Evolutionary conservation across 2,329 filamentous ascomycete genomes (phyloP).

Genomic region (Aschersonia sp.): DNA sequence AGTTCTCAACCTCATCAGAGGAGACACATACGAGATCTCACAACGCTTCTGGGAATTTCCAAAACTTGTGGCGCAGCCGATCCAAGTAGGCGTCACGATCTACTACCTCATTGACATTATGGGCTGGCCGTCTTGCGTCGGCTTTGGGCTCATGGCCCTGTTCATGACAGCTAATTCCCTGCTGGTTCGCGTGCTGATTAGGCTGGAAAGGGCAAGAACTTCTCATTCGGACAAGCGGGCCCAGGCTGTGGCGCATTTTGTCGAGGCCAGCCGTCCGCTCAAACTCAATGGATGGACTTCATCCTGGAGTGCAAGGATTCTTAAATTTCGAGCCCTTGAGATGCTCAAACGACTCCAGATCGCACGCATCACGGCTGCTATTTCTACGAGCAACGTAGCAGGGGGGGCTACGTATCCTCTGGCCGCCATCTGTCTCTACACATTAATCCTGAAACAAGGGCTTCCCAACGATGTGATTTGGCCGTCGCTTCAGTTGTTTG

Average conservation of each 20-base stretch:
- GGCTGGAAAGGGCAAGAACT: conserved; percentile 57
- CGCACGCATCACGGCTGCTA: conserved; percentile 25
- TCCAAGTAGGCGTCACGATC: conserved; percentile 58
- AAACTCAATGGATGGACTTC: conserved; percentile 26
- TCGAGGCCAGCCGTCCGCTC: conserved; percentile 65
- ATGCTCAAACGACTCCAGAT: conserved; percentile 23
- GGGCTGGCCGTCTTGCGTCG: conserved; percentile 64
- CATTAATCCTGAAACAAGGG: conserved; percentile 49
- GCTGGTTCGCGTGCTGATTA: conserved; percentile 51
- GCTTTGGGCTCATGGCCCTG: conserved; percentile 52
- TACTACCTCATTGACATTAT: conserved; percentile 56
- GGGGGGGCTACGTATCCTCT: conserved; percentile 66
- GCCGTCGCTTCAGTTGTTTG: conserved; percentile 70
- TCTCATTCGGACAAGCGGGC: conserved; percentile 62
- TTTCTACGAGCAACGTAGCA: conserved; percentile 55
- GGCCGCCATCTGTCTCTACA: conserved; percentile 70
- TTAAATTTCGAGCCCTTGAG: conserved; percentile 19
- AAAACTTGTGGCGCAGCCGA: conserved; percentile 57
- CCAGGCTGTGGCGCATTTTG: conserved; percentile 71
- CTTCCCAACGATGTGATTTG: conserved; percentile 74
- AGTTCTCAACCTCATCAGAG: conserved; percentile 75
- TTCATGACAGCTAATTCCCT: conserved; percentile 57
- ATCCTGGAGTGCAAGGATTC: conserved; percentile 20
- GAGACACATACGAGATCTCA: conserved; percentile 68
- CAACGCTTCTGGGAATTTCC: conserved; percentile 83